Conservation (phyloP, 106 monocot genomes). For the Amphibolis antarctica region DNA sequence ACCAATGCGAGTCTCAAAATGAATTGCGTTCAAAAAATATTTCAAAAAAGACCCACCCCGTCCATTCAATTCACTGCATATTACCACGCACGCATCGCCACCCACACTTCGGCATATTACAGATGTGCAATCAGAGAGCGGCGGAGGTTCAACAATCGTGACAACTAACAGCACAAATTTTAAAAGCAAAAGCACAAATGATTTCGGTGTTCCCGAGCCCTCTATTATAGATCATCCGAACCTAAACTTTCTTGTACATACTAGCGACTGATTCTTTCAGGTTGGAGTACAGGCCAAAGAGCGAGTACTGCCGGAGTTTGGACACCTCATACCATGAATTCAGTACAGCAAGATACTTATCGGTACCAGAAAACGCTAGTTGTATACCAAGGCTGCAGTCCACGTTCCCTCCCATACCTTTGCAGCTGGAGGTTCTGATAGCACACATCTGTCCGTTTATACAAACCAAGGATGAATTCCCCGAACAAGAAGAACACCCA, state of each 20-base stretch:
- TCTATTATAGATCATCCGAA: too few species aligned
- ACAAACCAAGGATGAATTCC: constrained; percentile 30
- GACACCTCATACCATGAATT: constrained; percentile 95
- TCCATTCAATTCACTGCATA: too few species aligned
- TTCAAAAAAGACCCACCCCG: too few species aligned
- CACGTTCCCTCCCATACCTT: constrained; percentile 34
- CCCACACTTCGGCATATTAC: too few species aligned
- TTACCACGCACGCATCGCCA: too few species aligned
- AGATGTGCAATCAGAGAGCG: too few species aligned
- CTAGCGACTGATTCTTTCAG: constrained; percentile 53
- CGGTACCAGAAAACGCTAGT: constrained; percentile 79
- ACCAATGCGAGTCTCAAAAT: too few species aligned
- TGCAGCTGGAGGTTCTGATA: constrained; percentile 35
- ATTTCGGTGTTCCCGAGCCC: too few species aligned
- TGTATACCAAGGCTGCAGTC: constrained; percentile 86
- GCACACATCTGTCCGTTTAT: constrained; percentile 41
- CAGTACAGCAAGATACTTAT: constrained; percentile 56
- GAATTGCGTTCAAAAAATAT: too few species aligned
- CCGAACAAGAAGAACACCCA: constrained; percentile 46
- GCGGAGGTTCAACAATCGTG: too few species aligned
- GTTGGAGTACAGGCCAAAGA: constrained; percentile 66
- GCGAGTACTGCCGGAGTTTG: constrained; percentile 80
- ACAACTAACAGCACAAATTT: too few species aligned
- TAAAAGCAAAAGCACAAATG: too few species aligned
- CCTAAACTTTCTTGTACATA: constrained; percentile 26